Evolutionary conservation across 1,139 yeast genomes (phyloP), one percentile per base, ranked within the genome.

Genomic region (Protomyces inouyei): DNA sequence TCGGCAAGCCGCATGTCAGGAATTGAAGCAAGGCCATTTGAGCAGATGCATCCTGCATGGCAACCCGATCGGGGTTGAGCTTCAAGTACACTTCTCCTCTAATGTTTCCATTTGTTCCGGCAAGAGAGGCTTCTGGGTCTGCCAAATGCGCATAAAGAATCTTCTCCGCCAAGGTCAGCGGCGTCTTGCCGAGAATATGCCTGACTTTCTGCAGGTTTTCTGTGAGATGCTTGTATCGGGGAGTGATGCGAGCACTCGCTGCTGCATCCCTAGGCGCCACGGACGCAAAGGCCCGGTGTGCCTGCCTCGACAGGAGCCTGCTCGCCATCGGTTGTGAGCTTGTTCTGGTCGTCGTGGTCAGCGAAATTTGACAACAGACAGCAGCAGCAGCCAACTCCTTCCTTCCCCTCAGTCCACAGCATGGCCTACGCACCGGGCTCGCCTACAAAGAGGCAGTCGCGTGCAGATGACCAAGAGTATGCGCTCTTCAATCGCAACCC

Each of bases 1-100:
- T 79, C 57, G 84, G 74, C 85, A 92, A 84, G 21, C 97, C 97
- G 72, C 97, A 88, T 37, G 98, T 90, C 95, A 93, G 92, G 77
- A 93, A 93, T 77, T 93, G 98, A 69, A 93, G 79, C 69, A 93
- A 79, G 1, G 98, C 98, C 88, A 92, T 93, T 78, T 93, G 98
- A 1, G 98, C 98, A 28, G 96, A 88, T 0, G 98, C 98, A 78
- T 93, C 98, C 79, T 93, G 98, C 97, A 92, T 92, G 32, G 98
- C 98, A 23, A 93, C 98, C 72, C 98, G 83, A 75, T 93, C 98
- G n/a, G 98, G 98, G 73, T 86, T 83, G 71, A 93, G 81, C 79
- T 93, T 93, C 74, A 93, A 83, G 75, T 93, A 93, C 67, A 88
- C 84, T 67, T 83, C 76, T 61, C 98, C 98, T 72, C 98, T 83